Evolutionary conservation across 2,329 filamentous ascomycete genomes (phyloP).

Genomic region (Colletotrichum neosansevieriae): DNA sequence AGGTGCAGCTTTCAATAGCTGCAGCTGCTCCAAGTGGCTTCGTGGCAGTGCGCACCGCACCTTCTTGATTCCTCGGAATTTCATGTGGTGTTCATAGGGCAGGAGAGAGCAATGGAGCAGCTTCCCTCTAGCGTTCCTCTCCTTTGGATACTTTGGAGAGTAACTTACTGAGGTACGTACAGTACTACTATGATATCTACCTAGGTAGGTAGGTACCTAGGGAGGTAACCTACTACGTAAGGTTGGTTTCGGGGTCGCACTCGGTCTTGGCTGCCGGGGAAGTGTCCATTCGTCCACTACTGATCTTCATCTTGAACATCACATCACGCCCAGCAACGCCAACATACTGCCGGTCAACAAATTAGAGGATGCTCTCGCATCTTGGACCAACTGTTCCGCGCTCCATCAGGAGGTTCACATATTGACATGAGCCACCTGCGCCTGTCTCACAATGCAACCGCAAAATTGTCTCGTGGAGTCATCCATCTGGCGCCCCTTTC

Average conservation of each 20-base stretch:
- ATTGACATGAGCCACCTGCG: constrained; percentile 3
- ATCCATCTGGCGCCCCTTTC: background rate
- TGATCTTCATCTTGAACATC: background rate
- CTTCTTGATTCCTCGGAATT: background rate
- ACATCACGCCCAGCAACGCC: background rate
- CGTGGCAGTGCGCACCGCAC: background rate
- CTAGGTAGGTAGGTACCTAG: too few species aligned
- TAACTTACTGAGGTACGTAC: too few species aligned
- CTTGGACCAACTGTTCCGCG: constrained; percentile 14
- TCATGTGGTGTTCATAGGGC: constrained; percentile 4
- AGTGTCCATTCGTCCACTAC: background rate
- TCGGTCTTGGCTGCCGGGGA: constrained; percentile 5
- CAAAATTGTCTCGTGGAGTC: background rate
- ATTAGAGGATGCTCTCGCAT: background rate
- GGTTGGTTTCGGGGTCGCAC: background rate
- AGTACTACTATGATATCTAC: too few species aligned
- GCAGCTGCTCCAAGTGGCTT: constrained; percentile 34
- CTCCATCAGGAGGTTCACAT: constrained; percentile 18
- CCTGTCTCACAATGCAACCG: background rate
- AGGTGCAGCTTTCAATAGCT: too few species aligned
- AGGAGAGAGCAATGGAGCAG: constrained; percentile 13
- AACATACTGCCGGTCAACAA: background rate
- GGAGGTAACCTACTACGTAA: too few species aligned
- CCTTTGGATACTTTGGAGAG: background rate
- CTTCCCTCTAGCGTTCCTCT: constrained; percentile 25